phyloP scores from a whole-genome alignment of 148 eudicot species.

The Camellia lanceoleosa region DNA sequence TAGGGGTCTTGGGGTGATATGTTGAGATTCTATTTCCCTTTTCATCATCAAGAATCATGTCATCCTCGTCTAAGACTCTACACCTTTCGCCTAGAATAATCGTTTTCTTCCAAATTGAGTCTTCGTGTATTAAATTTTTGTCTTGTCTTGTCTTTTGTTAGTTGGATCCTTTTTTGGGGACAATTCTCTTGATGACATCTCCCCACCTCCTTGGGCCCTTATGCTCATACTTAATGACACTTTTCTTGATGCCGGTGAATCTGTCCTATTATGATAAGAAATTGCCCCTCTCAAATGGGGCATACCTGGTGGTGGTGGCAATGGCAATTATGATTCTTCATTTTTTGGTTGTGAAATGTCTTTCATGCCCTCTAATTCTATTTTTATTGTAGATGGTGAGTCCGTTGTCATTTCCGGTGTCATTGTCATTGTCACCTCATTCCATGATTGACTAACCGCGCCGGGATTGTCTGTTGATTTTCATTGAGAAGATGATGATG shows the following conservation, averaged over 20 bases:
- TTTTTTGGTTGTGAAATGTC: background rate
- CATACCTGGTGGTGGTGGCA: constrained; percentile 31
- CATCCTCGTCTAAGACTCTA: constrained; percentile 49
- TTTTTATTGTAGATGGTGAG: background rate
- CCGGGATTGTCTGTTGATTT: background rate
- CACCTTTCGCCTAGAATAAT: constrained; percentile 76
- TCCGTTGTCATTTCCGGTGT: background rate
- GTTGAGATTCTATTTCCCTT: constrained; percentile 30
- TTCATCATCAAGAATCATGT: constrained; percentile 32
- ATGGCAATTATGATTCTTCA: constrained; percentile 16
- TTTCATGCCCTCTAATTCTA: background rate
- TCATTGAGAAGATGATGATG: background rate
- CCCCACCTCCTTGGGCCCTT: constrained; percentile 25
- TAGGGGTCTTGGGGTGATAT: constrained; percentile 32
- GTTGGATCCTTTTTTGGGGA: constrained; percentile 2
- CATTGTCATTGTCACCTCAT: background rate
- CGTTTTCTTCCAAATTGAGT: constrained; percentile 67
- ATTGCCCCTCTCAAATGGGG: constrained; percentile 15
- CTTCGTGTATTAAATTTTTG: constrained; percentile 49
- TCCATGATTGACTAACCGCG: background rate
- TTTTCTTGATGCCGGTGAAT: constrained; percentile 21
- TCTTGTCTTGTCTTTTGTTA: constrained; percentile 17
- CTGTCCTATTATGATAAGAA: constrained; percentile 25
- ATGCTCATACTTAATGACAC: constrained; percentile 47
- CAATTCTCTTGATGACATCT: constrained; percentile 13